These are phyloP conservation scores for Aspergillus piperis DNA, from an alignment of 2,329 filamentous ascomycete genomes.

Conservation along the genomic window DNA sequence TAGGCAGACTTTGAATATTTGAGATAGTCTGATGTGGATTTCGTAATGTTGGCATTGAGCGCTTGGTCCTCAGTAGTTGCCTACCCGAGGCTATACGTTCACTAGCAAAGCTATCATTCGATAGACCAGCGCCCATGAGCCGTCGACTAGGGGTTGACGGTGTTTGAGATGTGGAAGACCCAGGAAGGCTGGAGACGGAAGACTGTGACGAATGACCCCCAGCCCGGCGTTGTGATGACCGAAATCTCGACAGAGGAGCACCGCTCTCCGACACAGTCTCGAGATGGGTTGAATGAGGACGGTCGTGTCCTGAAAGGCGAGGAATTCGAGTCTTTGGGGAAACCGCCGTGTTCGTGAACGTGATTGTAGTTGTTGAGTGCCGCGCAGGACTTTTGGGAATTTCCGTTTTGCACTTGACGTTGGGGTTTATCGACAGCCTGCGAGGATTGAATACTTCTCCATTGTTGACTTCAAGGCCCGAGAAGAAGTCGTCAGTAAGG, in stretches of 20 bases:
- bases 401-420: constrained; percentile 80
- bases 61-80: constrained; percentile 60
- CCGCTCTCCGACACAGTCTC: constrained; percentile 92
- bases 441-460: constrained; percentile 77
- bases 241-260: constrained; percentile 64
- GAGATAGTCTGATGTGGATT: constrained; percentile 40
- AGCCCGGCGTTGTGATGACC: constrained; percentile 67
- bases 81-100: constrained; percentile 56
- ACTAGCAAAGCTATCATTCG: constrained; percentile 38
- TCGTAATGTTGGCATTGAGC: constrained; percentile 61
- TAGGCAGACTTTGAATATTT: constrained; percentile 38
- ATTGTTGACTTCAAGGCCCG: constrained; percentile 82
- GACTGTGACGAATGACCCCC: constrained; percentile 67
- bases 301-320: constrained; percentile 70
- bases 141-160: constrained; percentile 64
- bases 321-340: constrained; percentile 70
- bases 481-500: constrained; percentile 73
- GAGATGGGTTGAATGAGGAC: constrained; percentile 69
- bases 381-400: constrained; percentile 69
- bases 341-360: constrained; percentile 80
- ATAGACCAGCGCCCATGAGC: constrained; percentile 52
- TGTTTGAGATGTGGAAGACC: constrained; percentile 59
- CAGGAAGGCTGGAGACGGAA: constrained; percentile 65
- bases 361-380: constrained; percentile 76
- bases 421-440: constrained; percentile 84